Percentiles rank a stretch among this genome's conserved stretches.
phyloP scores from a whole-genome alignment of 805 yeast genomes.

The Lachancea fermentati region DNA sequence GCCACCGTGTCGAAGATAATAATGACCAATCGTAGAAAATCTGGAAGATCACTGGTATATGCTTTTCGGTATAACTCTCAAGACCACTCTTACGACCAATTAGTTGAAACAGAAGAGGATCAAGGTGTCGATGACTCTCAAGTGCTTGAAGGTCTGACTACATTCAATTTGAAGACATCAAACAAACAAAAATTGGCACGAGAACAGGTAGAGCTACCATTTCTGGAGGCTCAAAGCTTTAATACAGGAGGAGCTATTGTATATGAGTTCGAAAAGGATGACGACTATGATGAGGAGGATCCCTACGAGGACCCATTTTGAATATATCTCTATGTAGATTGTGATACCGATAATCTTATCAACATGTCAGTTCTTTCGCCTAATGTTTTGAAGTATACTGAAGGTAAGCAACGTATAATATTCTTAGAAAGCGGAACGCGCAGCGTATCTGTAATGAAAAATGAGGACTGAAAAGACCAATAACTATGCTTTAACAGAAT shows the following conservation, averaged over 20 bases:
- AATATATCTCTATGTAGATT: no score
- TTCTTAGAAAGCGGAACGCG: no score
- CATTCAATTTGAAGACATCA: conserved; percentile 77
- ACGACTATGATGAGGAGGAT: conserved; percentile 96
- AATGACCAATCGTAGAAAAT: conserved; percentile 68
- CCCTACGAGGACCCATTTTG: conserved; percentile 95
- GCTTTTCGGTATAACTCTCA: conserved; percentile 46
- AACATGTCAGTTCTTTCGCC: no score
- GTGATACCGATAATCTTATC: no score
- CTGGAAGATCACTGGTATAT: conserved; percentile 70
- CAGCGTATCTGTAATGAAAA: no score
- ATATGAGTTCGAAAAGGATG: conserved; percentile 92
- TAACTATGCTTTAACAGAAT: no score
- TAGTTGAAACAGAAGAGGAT: conserved; percentile 23
- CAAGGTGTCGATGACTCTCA: conserved; percentile 43
- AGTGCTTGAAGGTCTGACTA: conserved; percentile 67
- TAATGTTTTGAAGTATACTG: no score
- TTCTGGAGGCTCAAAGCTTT: conserved; percentile 76
- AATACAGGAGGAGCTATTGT: conserved; percentile 90
- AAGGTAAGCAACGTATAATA: no score
- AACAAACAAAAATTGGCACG: conserved; percentile 69
- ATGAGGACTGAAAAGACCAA: no score
- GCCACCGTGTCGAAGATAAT: conserved; percentile 39
- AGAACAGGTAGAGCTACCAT: conserved; percentile 89
- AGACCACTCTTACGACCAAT: conserved; percentile 37